Evolutionary conservation across 768 basidiomycete species (phyloP), one percentile per base, ranked within the genome.

Genomic region (Lentinus tigrinus): DNA sequence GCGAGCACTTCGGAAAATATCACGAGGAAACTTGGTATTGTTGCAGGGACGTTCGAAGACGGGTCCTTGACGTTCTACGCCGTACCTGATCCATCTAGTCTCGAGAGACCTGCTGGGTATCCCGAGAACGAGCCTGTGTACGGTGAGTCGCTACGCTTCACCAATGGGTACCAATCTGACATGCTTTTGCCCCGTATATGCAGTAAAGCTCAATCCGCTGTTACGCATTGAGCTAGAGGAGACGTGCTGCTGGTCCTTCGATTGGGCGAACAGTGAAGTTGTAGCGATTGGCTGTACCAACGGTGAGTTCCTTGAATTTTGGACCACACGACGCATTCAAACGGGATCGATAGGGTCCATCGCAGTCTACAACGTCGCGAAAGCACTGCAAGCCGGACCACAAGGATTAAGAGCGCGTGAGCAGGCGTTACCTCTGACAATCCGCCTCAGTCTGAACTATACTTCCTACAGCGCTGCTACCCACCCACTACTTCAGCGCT

Each of bases 251-350:
- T 89, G 84, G 81, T 81, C 84, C 16, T 77, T 97, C 52, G 94
- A 97, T 63, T 98, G 95, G 95, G 90, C 86, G 0, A 93, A 92
- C 61, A 91, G 92, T 61, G 87, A 89, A 56, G 65, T 86, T 11
- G 71, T 99, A 7, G 93, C 92, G 0, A 83, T 89, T 13, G 95
- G 95, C 0, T 87, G 87, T 26, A 87, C 91, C 2, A 90, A 92
- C 63, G 95, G 96, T 93, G 43, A 23, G 37, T 40, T n/a, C n/a
- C 1, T 27, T 44, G 10, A 21, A 27, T 2, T 13, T 26, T 21
- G 14, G 7, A 14, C 5, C 38, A 21, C n/a, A 26, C 54, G n/a
- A 40, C 38, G 36, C 3, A 17, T 9, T 23, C 46, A 1, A 19
- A 46, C 9, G 21, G 16, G 10, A 28, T 24, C 53, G 5, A 16